phyloP scores from a whole-genome alignment of 768 basidiomycete genomes.

The Daedaleopsis nitida region DNA sequence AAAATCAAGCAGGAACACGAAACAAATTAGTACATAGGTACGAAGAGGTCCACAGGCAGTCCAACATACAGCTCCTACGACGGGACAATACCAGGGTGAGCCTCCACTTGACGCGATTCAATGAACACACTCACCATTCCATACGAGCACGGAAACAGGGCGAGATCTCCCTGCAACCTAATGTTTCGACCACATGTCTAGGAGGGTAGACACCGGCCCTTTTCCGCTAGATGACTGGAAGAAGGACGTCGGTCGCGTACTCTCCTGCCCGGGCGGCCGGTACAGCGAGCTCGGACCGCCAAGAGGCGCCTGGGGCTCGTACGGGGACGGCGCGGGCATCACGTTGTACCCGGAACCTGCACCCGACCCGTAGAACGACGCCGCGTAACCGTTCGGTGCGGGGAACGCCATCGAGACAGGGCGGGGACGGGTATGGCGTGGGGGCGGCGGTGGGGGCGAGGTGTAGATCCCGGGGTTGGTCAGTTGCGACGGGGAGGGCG shows the following conservation, averaged over 20 bases:
- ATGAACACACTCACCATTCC: no score
- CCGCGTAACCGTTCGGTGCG: not conserved
- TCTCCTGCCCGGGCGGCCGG: not conserved
- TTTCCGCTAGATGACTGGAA: slow-evolving; percentile 4
- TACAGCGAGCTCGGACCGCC: not conserved
- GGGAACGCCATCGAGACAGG: slow-evolving; percentile 11
- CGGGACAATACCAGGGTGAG: not conserved
- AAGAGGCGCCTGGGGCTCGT: not conserved
- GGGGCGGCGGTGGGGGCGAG: slow-evolving; percentile 30
- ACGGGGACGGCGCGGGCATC: not conserved
- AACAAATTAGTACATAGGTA: not conserved
- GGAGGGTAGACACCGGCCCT: slow-evolving; percentile 14
- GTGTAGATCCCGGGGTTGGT: slow-evolving; percentile 44
- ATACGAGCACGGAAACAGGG: no score
- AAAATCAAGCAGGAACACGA: not conserved
- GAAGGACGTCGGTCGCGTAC: slow-evolving; percentile 1
- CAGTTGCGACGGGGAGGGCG: slow-evolving; percentile 45
- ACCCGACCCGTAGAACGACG: slow-evolving; percentile 7
- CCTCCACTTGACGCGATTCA: not conserved
- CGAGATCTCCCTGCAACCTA: not conserved
- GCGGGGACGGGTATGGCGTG: not conserved
- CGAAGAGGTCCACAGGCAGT: not conserved
- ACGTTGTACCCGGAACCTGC: not conserved
- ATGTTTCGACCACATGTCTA: slow-evolving; percentile 20
- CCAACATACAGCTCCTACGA: not conserved